Evolutionary conservation across 192 early-diverging fungal genomes (phyloP).

Genomic region (Neocallimastix lanati): DNA sequence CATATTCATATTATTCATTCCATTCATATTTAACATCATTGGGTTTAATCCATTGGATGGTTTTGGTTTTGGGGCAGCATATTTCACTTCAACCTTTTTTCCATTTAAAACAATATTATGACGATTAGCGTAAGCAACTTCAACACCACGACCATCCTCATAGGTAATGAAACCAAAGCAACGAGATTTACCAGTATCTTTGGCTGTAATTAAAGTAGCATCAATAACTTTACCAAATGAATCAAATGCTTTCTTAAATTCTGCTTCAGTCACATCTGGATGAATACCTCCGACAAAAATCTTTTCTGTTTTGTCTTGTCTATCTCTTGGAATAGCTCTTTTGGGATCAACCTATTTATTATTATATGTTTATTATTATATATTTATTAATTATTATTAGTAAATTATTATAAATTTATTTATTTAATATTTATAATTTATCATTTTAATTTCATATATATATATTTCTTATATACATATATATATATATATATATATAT

Average conservation of each 20-base stretch:
- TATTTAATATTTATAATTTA: no score
- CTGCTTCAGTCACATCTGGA: conserved; percentile 63
- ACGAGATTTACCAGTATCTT: conserved; percentile 65
- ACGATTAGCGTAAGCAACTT: conserved; percentile 6
- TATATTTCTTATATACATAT: no score
- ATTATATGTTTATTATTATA: no score
- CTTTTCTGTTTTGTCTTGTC: conserved; percentile 66
- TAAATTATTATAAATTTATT: no score
- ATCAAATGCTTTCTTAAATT: conserved; percentile 65
- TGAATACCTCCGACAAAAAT: conserved; percentile 84
- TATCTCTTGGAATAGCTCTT: conserved; percentile 47
- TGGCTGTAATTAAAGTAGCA: conserved; percentile 68
- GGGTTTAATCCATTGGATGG: background rate
- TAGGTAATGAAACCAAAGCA: conserved; percentile 93
- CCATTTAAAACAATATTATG: background rate
- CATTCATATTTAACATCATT: background rate
- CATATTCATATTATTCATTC: background rate
- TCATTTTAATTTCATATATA: no score
- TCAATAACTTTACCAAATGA: conserved; percentile 71
- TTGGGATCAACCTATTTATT: conserved; percentile 48
- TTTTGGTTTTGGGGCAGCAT: background rate
- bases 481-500: no score
- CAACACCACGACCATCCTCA: conserved; percentile 54
- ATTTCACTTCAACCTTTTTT: background rate
- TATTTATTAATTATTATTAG: no score